phyloP scores from a whole-genome alignment of 139 green algal genomes.

The Trebouxia sp. region DNA sequence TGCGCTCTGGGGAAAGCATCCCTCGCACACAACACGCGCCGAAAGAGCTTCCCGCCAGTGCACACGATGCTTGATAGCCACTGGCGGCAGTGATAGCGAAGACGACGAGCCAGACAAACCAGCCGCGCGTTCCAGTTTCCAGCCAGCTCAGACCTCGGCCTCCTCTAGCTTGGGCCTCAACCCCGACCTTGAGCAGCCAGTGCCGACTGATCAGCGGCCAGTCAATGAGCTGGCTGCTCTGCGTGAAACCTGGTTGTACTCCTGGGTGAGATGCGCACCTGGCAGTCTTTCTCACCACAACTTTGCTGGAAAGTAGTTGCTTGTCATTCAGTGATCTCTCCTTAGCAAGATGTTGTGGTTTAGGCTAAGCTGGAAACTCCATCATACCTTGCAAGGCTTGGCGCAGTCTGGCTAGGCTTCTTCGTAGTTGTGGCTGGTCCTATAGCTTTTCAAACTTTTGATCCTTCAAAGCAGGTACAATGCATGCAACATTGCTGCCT shows the following conservation, averaged over 20 bases:
- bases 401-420: slow-evolving; percentile 54
- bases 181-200: slow-evolving; percentile 8
- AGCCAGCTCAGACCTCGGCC: background rate
- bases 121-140: background rate
- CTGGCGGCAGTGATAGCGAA: background rate
- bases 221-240: slow-evolving; percentile 81
- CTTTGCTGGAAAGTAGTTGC: background rate
- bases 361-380: slow-evolving; percentile 64
- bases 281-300: background rate
- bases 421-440: slow-evolving; percentile 70
- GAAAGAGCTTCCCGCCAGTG: background rate
- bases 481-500: background rate
- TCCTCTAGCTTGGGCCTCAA: background rate
- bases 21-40: background rate
- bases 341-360: too few relatives aligned
- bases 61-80: background rate
- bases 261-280: slow-evolving; percentile 59
- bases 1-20: background rate
- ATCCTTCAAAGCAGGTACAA: slow-evolving; percentile 46
- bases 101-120: slow-evolving; percentile 11
- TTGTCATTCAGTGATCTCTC: background rate
- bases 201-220: slow-evolving; percentile 64
- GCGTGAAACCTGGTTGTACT: slow-evolving; percentile 69
- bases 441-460: slow-evolving; percentile 85
- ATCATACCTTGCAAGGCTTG: slow-evolving; percentile 64